phyloP scores from a whole-genome alignment of 768 basidiomycete genomes.

The Dacryopinax spathularia region DNA sequence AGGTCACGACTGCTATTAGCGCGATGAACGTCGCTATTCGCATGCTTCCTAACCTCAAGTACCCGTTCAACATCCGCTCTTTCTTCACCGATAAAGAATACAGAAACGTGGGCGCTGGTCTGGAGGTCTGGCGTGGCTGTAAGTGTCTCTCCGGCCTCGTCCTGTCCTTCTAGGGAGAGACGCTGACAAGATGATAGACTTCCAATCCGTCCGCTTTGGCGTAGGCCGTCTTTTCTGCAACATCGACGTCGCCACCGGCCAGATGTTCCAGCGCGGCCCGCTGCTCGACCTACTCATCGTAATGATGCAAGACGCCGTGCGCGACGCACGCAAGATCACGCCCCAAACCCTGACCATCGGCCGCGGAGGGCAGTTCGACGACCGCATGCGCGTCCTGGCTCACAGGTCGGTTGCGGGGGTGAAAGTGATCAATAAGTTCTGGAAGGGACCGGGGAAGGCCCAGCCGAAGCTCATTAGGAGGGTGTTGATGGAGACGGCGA shows the following conservation, averaged over 20 bases:
- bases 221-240: constrained; percentile 53
- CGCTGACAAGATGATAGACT: background rate
- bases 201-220: constrained; percentile 47
- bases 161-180: background rate
- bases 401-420: constrained; percentile 44
- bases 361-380: constrained; percentile 29
- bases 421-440: constrained; percentile 30
- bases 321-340: constrained; percentile 16
- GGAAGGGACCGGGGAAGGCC: constrained; percentile 22
- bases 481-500: constrained; percentile 41
- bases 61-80: constrained; percentile 59
- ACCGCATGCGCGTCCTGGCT: constrained; percentile 39
- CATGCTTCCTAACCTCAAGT: constrained; percentile 52
- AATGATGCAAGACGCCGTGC: constrained; percentile 25
- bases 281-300: constrained; percentile 47
- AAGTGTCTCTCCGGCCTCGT: constrained; percentile 3
- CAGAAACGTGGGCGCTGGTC: constrained; percentile 33
- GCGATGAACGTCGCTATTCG: constrained; percentile 54
- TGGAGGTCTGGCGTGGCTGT: constrained; percentile 61
- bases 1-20: constrained; percentile 51
- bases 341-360: constrained; percentile 28
- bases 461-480: constrained; percentile 47
- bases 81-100: constrained; percentile 52
- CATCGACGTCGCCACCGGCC: constrained; percentile 61
- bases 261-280: constrained; percentile 55